These are phyloP conservation scores for Penicillium vulpinum DNA, from an alignment of 2,329 filamentous ascomycete species.

Conservation along the genomic window DNA sequence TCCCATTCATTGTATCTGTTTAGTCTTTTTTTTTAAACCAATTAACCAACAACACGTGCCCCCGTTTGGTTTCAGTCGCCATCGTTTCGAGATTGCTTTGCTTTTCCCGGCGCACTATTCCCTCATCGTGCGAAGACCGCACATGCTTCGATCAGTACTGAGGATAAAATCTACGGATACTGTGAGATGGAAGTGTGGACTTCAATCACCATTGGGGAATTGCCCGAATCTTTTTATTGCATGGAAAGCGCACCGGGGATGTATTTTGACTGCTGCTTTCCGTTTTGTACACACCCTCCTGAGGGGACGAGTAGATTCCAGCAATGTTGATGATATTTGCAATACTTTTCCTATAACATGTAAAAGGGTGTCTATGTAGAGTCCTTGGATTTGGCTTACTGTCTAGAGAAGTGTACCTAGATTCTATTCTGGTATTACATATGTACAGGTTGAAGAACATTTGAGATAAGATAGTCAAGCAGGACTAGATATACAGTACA, in stretches of 20 bases:
- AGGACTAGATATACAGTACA: neutral
- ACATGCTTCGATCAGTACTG: conserved; percentile 21
- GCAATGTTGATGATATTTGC: conserved; percentile 20
- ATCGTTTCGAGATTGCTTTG: conserved; percentile 34
- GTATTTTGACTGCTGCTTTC: conserved; percentile 29
- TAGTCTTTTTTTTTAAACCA: conserved; percentile 14
- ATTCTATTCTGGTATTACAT: neutral
- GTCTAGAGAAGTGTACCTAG: neutral
- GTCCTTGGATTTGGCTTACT: neutral
- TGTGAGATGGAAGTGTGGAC: neutral
- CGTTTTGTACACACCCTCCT: conserved; percentile 34
- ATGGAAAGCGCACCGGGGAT: conserved; percentile 31
- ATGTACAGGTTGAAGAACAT: neutral
- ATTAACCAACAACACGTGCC: conserved; percentile 13
- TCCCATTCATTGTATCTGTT: conserved; percentile 38
- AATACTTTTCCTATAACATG: neutral
- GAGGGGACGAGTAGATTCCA: conserved; percentile 22
- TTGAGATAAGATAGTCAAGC: neutral
- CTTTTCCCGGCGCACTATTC: conserved; percentile 11
- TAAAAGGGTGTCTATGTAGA: neutral
- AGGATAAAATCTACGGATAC: neutral
- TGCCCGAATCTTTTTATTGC: conserved; percentile 23
- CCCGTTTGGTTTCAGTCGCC: conserved; percentile 23
- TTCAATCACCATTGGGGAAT: conserved; percentile 2
- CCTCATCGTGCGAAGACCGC: neutral